These are phyloP conservation scores for Drechslerella stenobrocha DNA, from an alignment of 2,329 filamentous ascomycete genomes.

Conservation along the genomic window DNA sequence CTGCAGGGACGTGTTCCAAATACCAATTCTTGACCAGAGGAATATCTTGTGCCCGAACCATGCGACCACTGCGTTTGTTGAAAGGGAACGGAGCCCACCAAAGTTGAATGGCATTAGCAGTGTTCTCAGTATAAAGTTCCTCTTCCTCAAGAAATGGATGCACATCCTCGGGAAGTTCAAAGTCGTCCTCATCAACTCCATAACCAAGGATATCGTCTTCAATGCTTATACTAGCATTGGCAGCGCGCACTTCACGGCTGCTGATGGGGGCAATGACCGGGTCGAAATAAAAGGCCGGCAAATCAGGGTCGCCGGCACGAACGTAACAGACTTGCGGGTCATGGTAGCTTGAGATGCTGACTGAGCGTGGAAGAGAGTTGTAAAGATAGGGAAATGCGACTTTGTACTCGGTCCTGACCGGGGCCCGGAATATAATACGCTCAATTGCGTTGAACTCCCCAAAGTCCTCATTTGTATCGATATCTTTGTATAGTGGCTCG, in stretches of 20 bases:
- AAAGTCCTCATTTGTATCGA: constrained; percentile 98
- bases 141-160: constrained; percentile 90
- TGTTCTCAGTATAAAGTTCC: constrained; percentile 84
- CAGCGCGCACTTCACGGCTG: constrained; percentile 86
- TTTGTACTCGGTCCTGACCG: constrained; percentile 91
- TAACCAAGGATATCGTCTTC: constrained; percentile 90
- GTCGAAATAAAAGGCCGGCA: constrained; percentile 97
- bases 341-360: constrained; percentile 90
- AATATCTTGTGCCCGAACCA: constrained; percentile 96
- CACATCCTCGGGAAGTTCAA: constrained; percentile 75
- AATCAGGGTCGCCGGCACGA: constrained; percentile 78
- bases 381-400: constrained; percentile 95
- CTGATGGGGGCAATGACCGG: constrained; percentile 98
- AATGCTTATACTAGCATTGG: constrained; percentile 87
- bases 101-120: constrained; percentile 83
- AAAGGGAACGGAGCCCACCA: constrained; percentile 99
- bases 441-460: constrained; percentile 99
- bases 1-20: constrained; percentile 86
- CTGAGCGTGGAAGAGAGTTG: constrained; percentile 92
- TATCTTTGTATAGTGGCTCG: constrained; percentile 96
- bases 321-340: constrained; percentile 91
- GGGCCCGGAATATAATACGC: constrained; percentile 95
- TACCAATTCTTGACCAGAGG: constrained; percentile 98
- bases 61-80: constrained; percentile 86
- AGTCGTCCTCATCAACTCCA: constrained; percentile 81